Base-by-base conservation (phyloP, 2,329 filamentous ascomycete species). In the Fusarium pseudoanthophilum region DNA sequence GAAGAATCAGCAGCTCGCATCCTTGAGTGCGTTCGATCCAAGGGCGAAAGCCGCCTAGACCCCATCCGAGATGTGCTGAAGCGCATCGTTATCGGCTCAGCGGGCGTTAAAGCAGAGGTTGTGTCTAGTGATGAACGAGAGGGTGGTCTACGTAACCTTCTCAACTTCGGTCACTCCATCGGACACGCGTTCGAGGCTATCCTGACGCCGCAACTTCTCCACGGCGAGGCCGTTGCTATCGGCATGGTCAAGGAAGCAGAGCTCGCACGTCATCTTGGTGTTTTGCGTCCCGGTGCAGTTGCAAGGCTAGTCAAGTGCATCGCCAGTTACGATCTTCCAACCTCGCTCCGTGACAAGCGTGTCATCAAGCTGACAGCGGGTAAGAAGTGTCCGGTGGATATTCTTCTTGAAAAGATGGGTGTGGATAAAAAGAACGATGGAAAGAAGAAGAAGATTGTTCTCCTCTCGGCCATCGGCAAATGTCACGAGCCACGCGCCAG, bases 381-480 rank as follows among this genome's bases (percentile, higher is more conserved):
- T 60, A 98, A 97, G 83, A 87, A 90, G 73, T 99, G 96, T 80
- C 92, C 93, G 0, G 93, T 98, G 5, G 93, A 98, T 76, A 89
- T 93, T 40, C 84, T 99, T 58, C 87, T 99, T 64, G 88, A 92
- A 74, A 97, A 97, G 81, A 99, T 99, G 96, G 95, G 93, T 1
- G 92, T 99, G 14, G 96, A 99, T 84, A 99, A 99, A 88, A 99
- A 99, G 87, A 99, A 99, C 75, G 93, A 97, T 49, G 96, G 96
- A 4, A 90, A 90, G 67, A 95, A 95, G 83, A 99, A 99, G 87
- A 98, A 97, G 84, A 93, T 99, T 72, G 95, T 98, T 11, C 88
- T 99, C 13, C 87, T 99, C 16, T 95, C 95, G 2, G 93, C 93
- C 18, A 97, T 99, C 79, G 96, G 96, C 64, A 90, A 92, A 78